A percentile compares a stretch with the other conserved stretches of the same genome.
phyloP scores from a whole-genome alignment of 2,329 filamentous ascomycete genomes.

The Penicillium hesseltinei region DNA sequence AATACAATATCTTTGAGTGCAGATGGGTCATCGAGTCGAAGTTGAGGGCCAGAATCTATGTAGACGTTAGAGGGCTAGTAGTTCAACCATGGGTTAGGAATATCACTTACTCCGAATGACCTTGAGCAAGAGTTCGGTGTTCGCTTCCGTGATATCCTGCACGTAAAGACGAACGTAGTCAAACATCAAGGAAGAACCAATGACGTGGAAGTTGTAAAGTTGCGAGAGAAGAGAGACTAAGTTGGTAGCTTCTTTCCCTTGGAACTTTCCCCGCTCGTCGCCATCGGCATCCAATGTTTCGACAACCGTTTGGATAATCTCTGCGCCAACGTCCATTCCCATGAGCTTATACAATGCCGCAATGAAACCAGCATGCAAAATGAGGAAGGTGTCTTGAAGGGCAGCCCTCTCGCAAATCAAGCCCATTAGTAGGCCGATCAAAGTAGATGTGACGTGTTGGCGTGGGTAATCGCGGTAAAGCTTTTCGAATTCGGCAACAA shows the following conservation, averaged over 20 bases:
- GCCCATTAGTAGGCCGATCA: constrained; percentile 75
- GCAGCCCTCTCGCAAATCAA: constrained; percentile 75
- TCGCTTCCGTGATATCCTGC: constrained; percentile 71
- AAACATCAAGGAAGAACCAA: constrained; percentile 79
- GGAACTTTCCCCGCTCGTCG: constrained; percentile 39
- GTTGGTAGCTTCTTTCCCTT: constrained; percentile 67
- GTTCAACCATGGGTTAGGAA: background rate
- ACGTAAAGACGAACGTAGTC: constrained; percentile 84
- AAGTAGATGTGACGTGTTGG: constrained; percentile 79
- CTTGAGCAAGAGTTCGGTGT: constrained; percentile 82
- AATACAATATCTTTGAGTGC: constrained; percentile 85
- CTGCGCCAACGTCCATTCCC: constrained; percentile 85
- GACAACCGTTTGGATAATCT: constrained; percentile 76
- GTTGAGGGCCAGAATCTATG: constrained; percentile 68
- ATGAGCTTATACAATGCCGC: constrained; percentile 83
- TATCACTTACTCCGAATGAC: constrained; percentile 64
- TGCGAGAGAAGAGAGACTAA: constrained; percentile 79
- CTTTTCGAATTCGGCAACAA: constrained; percentile 76
- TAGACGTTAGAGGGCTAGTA: constrained; percentile 15
- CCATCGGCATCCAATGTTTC: constrained; percentile 70
- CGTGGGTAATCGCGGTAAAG: constrained; percentile 81
- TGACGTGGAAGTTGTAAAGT: constrained; percentile 87
- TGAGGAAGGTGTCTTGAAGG: constrained; percentile 83
- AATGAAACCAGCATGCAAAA: constrained; percentile 85
- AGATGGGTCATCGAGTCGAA: constrained; percentile 84